phyloP scores from a whole-genome alignment of 805 yeast species.

The Cyberlindnera xylosilytica region DNA sequence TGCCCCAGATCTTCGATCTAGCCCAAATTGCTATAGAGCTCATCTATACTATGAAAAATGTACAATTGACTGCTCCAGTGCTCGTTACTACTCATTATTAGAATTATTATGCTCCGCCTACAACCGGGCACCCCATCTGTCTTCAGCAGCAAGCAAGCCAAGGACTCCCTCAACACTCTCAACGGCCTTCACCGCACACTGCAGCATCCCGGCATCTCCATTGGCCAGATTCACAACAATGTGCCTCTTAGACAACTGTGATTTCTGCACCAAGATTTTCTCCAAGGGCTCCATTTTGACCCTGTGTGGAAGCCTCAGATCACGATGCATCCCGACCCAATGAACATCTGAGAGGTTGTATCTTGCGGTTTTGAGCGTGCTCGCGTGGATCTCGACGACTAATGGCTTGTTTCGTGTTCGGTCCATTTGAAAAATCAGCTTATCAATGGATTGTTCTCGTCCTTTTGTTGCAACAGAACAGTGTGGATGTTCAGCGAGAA shows the following conservation, averaged over 20 bases:
- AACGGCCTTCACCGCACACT: neutral
- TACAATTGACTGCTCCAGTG: too few species aligned
- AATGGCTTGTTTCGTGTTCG: neutral
- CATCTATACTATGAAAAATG: too few species aligned
- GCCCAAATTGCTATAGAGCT: too few species aligned
- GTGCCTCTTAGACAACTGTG: too few species aligned
- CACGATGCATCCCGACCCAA: slow-evolving; percentile 10
- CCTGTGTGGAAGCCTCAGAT: slow-evolving; percentile 7
- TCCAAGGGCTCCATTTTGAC: neutral
- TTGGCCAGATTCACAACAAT: neutral
- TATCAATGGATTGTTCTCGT: neutral
- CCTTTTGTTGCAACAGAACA: neutral
- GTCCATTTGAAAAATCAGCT: neutral
- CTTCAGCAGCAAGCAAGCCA: neutral
- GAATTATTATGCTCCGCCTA: too few species aligned
- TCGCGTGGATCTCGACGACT: neutral
- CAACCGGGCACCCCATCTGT: neutral
- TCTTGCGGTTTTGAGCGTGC: neutral
- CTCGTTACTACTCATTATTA: too few species aligned
- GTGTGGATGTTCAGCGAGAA: neutral
- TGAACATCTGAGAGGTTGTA: slow-evolving; percentile 4
- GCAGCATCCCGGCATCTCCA: neutral
- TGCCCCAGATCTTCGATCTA: too few species aligned
- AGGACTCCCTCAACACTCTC: neutral
- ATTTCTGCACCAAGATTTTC: too few species aligned